A percentile compares a stretch with the other conserved stretches of the same genome.
Conservation (phyloP, 2,329 filamentous ascomycete genomes). For the Pseudogymnoascus sp. region DNA sequence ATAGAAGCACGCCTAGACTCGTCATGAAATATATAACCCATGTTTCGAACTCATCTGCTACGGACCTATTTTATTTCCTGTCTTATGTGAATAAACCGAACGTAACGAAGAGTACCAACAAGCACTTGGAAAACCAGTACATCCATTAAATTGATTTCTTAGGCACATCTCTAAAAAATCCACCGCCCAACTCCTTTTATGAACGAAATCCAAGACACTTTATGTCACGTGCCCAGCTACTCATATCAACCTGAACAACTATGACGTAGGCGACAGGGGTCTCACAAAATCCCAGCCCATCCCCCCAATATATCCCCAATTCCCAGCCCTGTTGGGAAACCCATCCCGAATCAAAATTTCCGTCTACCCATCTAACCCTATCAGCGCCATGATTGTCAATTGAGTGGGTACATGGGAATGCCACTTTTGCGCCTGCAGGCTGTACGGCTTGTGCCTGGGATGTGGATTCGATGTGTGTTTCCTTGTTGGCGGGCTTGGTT, state of each 20-base stretch:
- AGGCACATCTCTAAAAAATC: background rate
- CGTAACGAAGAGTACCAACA: too few species aligned
- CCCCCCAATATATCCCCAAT: background rate
- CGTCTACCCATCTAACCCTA: background rate
- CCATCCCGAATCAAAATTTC: background rate
- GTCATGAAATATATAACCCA: slow-evolving; percentile 2
- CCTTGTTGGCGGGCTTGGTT: background rate
- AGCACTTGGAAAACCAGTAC: background rate
- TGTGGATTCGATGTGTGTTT: background rate
- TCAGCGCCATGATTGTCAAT: background rate
- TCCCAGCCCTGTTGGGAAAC: background rate
- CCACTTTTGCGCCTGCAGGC: background rate
- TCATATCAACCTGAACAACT: background rate
- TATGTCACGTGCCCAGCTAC: background rate
- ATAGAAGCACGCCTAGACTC: slow-evolving; percentile 1
- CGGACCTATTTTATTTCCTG: background rate
- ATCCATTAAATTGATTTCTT: background rate
- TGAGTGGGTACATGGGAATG: background rate
- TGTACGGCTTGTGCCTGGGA: background rate
- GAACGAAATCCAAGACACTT: background rate
- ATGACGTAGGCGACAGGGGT: background rate
- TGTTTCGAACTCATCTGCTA: background rate
- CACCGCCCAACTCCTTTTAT: background rate
- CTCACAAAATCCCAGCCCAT: background rate
- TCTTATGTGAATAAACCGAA: background rate